Evolutionary conservation across 2,329 filamentous ascomycete genomes (phyloP).

Genomic region (Passalora sequoiae): DNA sequence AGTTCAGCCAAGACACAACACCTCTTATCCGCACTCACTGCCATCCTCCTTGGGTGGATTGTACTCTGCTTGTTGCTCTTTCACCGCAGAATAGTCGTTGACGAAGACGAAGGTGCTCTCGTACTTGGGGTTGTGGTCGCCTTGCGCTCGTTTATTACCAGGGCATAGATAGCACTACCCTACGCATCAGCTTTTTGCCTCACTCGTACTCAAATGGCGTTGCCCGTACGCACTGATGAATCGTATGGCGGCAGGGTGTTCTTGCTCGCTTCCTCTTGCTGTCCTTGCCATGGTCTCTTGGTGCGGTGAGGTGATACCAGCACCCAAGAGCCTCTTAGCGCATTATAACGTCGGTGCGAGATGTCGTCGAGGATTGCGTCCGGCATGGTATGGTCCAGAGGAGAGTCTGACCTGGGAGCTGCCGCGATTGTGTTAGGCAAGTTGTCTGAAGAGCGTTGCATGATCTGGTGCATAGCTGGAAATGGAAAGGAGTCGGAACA

Average conservation of each 20-base stretch:
- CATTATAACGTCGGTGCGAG: conserved; percentile 90
- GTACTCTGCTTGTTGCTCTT: conserved; percentile 85
- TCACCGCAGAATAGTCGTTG: conserved; percentile 96
- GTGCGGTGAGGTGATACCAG: conserved; percentile 94
- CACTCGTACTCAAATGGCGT: neutral
- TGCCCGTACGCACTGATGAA: conserved; percentile 43
- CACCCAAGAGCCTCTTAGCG: conserved; percentile 82
- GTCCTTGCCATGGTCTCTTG: conserved; percentile 90
- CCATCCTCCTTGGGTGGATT: conserved; percentile 46
- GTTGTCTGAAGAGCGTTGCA: conserved; percentile 16
- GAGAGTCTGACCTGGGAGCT: conserved; percentile 17
- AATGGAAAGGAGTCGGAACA: conserved; percentile 1
- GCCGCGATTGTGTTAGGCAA: conserved; percentile 19
- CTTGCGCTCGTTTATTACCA: conserved; percentile 80
- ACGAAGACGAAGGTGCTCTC: conserved; percentile 86
- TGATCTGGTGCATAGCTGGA: conserved; percentile 25
- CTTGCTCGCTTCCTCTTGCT: conserved; percentile 45
- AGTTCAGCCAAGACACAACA: neutral
- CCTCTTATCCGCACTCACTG: conserved; percentile 35
- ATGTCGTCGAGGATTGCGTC: conserved; percentile 75
- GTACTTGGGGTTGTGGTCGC: conserved; percentile 81
- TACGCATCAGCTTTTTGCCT: conserved; percentile 13
- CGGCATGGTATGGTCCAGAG: conserved; percentile 36
- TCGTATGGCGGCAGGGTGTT: conserved; percentile 70
- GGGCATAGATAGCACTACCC: conserved; percentile 87